Evolutionary conservation across 352 stramenopile genomes (phyloP).

Genomic region (Phytophthora macrochlamydospora): DNA sequence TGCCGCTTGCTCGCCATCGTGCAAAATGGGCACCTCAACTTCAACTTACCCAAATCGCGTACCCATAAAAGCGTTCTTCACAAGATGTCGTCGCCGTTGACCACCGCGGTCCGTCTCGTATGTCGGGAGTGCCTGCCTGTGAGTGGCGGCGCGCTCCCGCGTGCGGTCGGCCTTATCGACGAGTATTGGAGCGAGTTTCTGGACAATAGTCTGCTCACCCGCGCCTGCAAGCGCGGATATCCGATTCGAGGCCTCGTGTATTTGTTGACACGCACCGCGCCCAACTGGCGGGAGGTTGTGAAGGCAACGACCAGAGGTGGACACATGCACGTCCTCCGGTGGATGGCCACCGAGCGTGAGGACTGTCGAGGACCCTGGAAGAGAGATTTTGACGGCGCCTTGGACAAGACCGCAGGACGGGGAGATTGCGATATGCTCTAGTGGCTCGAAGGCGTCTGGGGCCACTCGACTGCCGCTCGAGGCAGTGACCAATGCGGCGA

Average conservation of each 20-base stretch:
- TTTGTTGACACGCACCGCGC: neutral
- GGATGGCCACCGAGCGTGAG: neutral
- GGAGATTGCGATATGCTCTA: too few relatives aligned
- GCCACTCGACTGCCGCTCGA: too few relatives aligned
- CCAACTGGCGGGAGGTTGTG: neutral
- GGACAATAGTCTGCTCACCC: neutral
- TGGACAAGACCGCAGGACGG: too few relatives aligned
- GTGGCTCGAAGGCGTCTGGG: too few relatives aligned
- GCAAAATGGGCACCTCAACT: slow-evolving; percentile 6
- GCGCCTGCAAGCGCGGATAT: neutral
- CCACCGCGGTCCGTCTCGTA: neutral
- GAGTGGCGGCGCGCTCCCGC: neutral
- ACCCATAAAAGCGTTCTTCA: neutral
- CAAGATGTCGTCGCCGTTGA: neutral
- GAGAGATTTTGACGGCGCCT: neutral
- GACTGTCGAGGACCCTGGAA: neutral
- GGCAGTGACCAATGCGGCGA: too few relatives aligned
- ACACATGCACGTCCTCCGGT: neutral
- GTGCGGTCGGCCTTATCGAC: too few relatives aligned
- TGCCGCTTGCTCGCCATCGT: slow-evolving; percentile 12
- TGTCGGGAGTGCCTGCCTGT: neutral
- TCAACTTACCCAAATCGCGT: slow-evolving; percentile 17
- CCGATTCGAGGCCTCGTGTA: neutral
- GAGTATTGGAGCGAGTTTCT: neutral
- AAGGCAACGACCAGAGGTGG: neutral